A percentile compares a stretch with the other conserved stretches of the same genome.
These are phyloP conservation scores for Cercospora nicotianae DNA, from an alignment of 2,329 filamentous ascomycete species.

Conservation along the genomic window DNA sequence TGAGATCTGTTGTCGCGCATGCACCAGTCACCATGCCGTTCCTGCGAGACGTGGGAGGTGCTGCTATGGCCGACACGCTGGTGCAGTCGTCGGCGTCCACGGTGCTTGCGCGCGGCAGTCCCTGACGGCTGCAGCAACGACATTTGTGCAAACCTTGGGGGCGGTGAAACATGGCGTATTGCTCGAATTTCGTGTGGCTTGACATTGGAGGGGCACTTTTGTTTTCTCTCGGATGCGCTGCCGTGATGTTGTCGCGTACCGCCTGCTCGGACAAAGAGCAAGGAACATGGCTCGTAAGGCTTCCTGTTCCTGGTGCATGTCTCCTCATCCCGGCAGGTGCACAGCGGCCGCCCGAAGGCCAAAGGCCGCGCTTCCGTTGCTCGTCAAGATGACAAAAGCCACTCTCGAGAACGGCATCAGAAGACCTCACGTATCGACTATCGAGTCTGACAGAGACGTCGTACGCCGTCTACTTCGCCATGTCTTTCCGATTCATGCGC, in stretches of 20 bases:
- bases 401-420: background rate
- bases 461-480: background rate
- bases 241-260: background rate
- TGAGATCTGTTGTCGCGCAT: slow-evolving; percentile 4
- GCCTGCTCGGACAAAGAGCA: too few relatives aligned
- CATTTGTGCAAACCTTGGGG: background rate
- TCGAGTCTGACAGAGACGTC: background rate
- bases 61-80: background rate
- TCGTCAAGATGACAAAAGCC: background rate
- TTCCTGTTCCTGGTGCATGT: background rate
- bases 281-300: too few relatives aligned
- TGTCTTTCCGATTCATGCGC: background rate
- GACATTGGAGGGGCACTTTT: background rate
- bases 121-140: background rate
- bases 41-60: background rate
- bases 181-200: background rate
- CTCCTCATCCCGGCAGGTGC: background rate
- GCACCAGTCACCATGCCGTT: background rate
- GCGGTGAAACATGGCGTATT: slow-evolving; percentile 4
- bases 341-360: too few relatives aligned
- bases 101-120: background rate
- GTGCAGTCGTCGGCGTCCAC: background rate
- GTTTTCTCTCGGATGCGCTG: background rate
- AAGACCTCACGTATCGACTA: background rate
- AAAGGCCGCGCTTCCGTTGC: background rate